phyloP scores from a whole-genome alignment of 129 eudicot genomes.

The Erigeron canadensis region DNA sequence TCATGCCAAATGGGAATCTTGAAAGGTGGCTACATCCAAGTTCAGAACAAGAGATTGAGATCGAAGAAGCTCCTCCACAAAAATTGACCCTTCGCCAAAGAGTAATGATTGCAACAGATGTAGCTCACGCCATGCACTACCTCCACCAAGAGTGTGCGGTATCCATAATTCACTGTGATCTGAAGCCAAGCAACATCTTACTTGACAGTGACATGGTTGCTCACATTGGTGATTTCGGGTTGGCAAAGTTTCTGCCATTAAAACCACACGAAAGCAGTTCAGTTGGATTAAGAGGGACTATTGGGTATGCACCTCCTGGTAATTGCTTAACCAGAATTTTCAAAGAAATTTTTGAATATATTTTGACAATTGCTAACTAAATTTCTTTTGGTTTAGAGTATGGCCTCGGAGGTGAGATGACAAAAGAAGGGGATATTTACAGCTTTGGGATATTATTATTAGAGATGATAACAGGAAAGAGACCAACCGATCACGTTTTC shows the following conservation, averaged over 20 bases:
- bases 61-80: conserved; percentile 8
- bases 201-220: conserved; percentile 40
- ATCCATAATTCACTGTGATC: no score
- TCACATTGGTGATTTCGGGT: conserved; percentile 40
- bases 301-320: conserved; percentile 56
- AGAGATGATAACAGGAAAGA: no score
- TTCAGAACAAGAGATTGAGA: conserved; percentile 18
- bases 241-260: conserved; percentile 37
- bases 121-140: no score
- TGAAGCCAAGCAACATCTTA: conserved; percentile 41
- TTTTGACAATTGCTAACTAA: not conserved
- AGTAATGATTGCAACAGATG: no score
- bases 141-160: no score
- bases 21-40: conserved; percentile 39
- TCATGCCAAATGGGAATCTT: conserved; percentile 44
- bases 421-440: no score
- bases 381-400: conserved; percentile 20
- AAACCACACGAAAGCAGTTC: conserved; percentile 41
- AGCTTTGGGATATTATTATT: no score
- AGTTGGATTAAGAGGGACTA: conserved; percentile 45
- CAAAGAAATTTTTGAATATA: not conserved
- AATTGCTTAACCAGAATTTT: conserved; percentile 1
- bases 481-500: conserved; percentile 34
- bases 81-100: no score
- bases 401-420: no score